Conservation (phyloP, 2,329 filamentous ascomycete genomes). For the Dothistroma septosporum region DNA sequence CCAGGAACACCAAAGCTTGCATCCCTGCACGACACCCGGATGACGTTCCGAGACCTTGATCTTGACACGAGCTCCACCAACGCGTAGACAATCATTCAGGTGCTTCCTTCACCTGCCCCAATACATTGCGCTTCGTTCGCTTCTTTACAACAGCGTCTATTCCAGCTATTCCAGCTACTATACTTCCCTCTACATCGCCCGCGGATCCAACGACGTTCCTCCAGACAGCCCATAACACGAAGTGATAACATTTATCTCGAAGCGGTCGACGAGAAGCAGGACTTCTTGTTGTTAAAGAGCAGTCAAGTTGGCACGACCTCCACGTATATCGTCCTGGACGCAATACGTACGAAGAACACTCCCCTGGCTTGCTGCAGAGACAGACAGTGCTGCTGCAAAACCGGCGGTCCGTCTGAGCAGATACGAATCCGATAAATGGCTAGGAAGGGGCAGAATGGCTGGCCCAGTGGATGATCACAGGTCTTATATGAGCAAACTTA, state of each 20-base stretch:
- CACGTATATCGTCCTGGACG: conserved; percentile 32
- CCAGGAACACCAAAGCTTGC: neutral
- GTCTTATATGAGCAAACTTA: conserved; percentile 45
- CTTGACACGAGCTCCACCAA: neutral
- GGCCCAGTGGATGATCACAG: conserved; percentile 36
- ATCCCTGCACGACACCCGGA: neutral
- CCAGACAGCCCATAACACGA: neutral
- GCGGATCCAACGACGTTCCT: neutral
- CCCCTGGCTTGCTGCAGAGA: conserved; percentile 26
- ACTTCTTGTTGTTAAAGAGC: neutral
- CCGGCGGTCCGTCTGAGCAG: conserved; percentile 30
- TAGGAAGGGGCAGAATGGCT: conserved; percentile 38
- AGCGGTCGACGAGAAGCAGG: neutral
- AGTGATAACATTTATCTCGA: neutral
- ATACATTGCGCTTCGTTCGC: neutral
- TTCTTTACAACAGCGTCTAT: neutral
- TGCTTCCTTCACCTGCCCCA: neutral
- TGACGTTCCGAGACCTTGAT: neutral
- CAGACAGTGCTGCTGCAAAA: conserved; percentile 15
- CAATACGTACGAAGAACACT: conserved; percentile 30
- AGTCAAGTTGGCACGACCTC: conserved; percentile 34
- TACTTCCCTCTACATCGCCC: neutral
- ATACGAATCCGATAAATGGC: conserved; percentile 29
- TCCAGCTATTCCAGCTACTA: neutral
- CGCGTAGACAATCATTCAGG: neutral